Base-by-base conservation (phyloP, 257 asterid species). In the Plantago ovata region DNA sequence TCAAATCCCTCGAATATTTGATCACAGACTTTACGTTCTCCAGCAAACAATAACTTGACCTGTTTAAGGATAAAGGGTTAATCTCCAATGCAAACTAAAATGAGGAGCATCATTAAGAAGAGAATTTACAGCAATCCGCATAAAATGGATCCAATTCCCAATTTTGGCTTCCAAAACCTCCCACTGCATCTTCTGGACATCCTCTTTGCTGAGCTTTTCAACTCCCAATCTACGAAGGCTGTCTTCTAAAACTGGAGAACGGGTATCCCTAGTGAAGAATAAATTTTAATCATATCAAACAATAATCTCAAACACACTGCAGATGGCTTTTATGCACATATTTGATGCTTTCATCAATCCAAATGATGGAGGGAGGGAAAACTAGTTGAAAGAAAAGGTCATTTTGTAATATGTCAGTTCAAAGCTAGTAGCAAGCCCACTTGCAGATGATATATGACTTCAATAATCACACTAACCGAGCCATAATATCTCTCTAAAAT, bases 131-230 rank as follows among this genome's bases (percentile, higher is more conserved):
- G 99, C 97, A 72, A 93, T 93, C 52, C 99, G 84, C 99, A 93
- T 93, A 72, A 86, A 89, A 78, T 93, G 99, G 78, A 93, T 93
- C 97, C 99, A 93, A 64, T 86, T 93, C 72, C 99, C 97, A 64
- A 93, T 93, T 75, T 93, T 93, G 62, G 95, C 94, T 86, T 93
- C 99, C 72, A 93, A 78, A 69, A 89, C 89, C 74, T 89, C 99
- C 99, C 99, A 93, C 49, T 86, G 95, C 99, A 93, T 93, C 95
- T 81, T 93, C 60, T 93, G 97, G 56, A 93, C 97, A 64, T 93
- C 99, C 10, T 93, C 99, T 81, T 89, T 93, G 84, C 96, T 86
- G 68, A 93, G 99, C 72, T 86, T 93, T 76, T 93, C 99, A 47
- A 93, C 99, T 53, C 97, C 99, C 78, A 89, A 78, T 77, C 84